phyloP scores from a whole-genome alignment of 139 green algal species.

The Tetraselmis striata region DNA sequence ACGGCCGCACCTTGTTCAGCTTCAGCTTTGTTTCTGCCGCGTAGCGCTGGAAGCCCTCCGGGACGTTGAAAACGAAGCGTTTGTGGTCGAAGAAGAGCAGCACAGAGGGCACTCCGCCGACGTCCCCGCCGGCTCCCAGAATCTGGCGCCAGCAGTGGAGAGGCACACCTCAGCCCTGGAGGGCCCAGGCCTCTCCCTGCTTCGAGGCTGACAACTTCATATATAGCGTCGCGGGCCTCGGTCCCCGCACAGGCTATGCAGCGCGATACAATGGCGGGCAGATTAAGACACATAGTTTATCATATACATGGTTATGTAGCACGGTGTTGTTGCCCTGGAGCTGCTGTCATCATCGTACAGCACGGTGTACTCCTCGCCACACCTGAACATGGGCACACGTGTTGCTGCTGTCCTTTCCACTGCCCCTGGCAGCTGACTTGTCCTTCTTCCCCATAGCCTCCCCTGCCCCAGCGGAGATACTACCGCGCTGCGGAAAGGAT shows the following conservation, averaged over 20 bases:
- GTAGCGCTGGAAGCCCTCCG: constrained; percentile 47
- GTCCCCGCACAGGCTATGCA: too few species aligned
- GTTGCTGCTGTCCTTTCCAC: too few species aligned
- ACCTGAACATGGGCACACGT: neutral
- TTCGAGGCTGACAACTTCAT: too few species aligned
- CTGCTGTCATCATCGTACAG: neutral
- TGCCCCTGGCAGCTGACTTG: too few species aligned
- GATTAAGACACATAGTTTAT: constrained; percentile 1
- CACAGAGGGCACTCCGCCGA: constrained; percentile 48
- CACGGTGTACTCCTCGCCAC: neutral
- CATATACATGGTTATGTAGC: too few species aligned
- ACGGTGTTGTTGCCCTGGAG: neutral
- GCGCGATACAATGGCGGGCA: too few species aligned
- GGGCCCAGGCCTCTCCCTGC: too few species aligned
- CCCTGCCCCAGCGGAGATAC: too few species aligned
- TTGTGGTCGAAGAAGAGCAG: constrained; percentile 88
- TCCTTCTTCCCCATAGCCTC: too few species aligned
- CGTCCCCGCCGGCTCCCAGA: neutral
- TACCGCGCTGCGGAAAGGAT: too few species aligned
- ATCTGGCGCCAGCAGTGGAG: neutral
- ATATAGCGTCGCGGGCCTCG: too few species aligned
- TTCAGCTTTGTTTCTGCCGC: constrained; percentile 44
- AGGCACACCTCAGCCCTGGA: neutral
- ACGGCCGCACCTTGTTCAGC: constrained; percentile 51
- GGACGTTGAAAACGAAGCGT: constrained; percentile 91